Percentiles rank a stretch among this genome's conserved stretches.
Evolutionary conservation across 2,329 filamentous ascomycete species (phyloP).

Genomic region (Stagonosporopsis cucurbitacearum): DNA sequence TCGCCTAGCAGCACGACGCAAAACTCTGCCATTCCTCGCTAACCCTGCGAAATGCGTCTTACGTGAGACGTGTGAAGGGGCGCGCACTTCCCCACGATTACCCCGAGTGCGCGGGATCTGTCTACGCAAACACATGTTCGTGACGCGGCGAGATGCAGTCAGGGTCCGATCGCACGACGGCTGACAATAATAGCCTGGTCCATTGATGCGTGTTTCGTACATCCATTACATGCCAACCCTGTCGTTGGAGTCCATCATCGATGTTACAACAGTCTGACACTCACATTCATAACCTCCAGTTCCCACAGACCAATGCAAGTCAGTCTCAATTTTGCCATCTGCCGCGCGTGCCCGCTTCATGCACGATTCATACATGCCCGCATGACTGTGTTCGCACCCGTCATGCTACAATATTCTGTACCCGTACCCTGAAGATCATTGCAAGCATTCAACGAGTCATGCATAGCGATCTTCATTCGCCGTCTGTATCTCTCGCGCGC

Average conservation of each 20-base stretch:
- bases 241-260: background rate
- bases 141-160: background rate
- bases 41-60: background rate
- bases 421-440: constrained; percentile 3
- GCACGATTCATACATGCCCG: background rate
- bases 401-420: too few species aligned
- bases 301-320: background rate
- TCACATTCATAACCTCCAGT: background rate
- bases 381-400: background rate
- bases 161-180: background rate
- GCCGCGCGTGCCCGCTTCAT: background rate
- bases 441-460: background rate
- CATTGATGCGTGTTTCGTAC: background rate
- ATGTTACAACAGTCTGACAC: background rate
- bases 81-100: background rate
- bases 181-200: background rate
- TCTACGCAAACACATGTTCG: background rate
- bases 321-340: background rate
- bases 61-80: background rate
- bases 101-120: background rate
- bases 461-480: constrained; percentile 1
- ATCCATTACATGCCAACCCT: background rate
- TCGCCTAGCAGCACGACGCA: background rate
- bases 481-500: background rate
- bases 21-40: background rate